Base-by-base conservation (phyloP, 257 asterid genomes). In the Gentiana dahurica region DNA sequence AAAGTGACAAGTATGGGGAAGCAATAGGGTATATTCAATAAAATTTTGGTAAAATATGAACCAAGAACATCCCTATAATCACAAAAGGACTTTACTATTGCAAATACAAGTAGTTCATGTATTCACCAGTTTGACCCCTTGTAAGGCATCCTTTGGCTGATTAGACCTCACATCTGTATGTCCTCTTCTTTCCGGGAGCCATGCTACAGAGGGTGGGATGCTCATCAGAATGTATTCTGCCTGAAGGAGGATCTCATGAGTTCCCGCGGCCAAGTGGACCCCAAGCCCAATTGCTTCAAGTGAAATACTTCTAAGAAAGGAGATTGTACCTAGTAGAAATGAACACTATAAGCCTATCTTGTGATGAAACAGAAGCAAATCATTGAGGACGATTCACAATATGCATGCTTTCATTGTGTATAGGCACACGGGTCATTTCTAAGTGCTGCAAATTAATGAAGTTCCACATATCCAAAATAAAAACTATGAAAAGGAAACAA, bases 201-300 rank as follows among this genome's bases (percentile, higher is more conserved):
- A 78, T 43, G 95, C 79, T 57, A 77, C 85, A 48, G 94, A 69
- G 12, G 97, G 91, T 60, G 99, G 95, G 70, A 83, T 81, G 63
- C 77, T 83, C 48, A 94, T 77, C 48, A 92, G 81, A 54, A 85
- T 78, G 74, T 81, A 70, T 73, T 92, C 99, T 15, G 95, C 99
- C 72, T 88, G 97, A 50, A 75, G 93, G 62, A 92, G 94, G 77
- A 92, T 65, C 62, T 92, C 78, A 73, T 92, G 97, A 74, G 97
- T 85, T 52, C 94, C 97, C 11, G 89, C 97, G 49, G 99, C 94
- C 81, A 92, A 73, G 74, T 88, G 95, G 64, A 92, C 97, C 56
- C 99, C 99, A 39, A 92, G 82, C 62, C 93, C 94, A 73, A 88
- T 80, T 60, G 99, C 99, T 81, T 92, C 99, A 60, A 81, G 81